Conservation (phyloP, 345 rosid species). For the Acer campestre region DNA sequence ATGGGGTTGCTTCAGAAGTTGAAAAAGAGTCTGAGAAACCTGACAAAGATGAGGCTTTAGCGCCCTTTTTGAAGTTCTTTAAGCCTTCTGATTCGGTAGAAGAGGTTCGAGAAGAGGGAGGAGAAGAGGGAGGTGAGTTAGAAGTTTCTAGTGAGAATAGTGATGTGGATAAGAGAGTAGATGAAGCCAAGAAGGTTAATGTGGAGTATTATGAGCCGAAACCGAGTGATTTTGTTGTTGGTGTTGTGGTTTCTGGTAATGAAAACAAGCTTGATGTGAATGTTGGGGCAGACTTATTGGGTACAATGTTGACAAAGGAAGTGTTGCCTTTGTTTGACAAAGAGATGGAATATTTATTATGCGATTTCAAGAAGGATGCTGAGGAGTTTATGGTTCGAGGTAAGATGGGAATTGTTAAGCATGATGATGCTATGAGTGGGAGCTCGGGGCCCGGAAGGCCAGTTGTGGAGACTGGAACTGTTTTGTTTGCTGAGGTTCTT, state of each 20-base stretch:
- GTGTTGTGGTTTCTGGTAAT: constrained; percentile 96
- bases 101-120: constrained; percentile 27
- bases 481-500: constrained; percentile 85
- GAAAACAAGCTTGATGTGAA: constrained; percentile 91
- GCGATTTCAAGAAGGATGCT: constrained; percentile 63
- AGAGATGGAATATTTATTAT: constrained; percentile 67
- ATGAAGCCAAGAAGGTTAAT: constrained; percentile 42
- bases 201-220: constrained; percentile 85
- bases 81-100: constrained; percentile 46
- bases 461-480: constrained; percentile 81
- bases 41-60: constrained; percentile 64
- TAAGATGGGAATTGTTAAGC: constrained; percentile 81
- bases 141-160: constrained; percentile 30
- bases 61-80: constrained; percentile 84
- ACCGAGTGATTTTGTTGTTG: constrained; percentile 82
- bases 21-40: constrained; percentile 30
- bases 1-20: constrained; percentile 32
- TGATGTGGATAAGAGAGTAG: constrained; percentile 19
- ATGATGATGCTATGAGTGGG: constrained; percentile 52
- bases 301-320: constrained; percentile 96
- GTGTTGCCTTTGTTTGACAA: constrained; percentile 76
- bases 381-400: constrained; percentile 67
- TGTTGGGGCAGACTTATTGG: constrained; percentile 84
- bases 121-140: constrained; percentile 25
- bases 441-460: constrained; percentile 58